Base-by-base conservation (phyloP, 2,329 filamentous ascomycete genomes). In the Blastomyces emzantsi region DNA sequence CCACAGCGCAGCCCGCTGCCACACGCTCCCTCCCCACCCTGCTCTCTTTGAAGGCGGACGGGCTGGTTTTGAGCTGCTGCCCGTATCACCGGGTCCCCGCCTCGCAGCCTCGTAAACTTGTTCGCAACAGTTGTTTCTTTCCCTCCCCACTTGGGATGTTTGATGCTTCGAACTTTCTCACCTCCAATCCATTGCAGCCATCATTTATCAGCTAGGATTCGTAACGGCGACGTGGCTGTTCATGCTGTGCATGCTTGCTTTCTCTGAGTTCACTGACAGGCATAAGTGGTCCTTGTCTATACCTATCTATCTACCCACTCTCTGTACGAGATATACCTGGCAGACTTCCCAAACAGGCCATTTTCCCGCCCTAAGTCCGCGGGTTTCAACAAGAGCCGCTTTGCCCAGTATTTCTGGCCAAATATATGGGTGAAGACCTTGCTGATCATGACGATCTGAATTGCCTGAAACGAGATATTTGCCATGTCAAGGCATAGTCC, bases 361-460 rank as follows among this genome's bases (percentile, higher is more conserved):
- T 51, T 52, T 28, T 8, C 28, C 15, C 43, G 2, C 17, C 5
- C 15, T n/a, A 1, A n/a, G 17, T 4, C 8, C 5, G 17, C n/a
- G 19, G 19, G 45, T 8, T n/a, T n/a, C 7, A 22, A 11, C 45
- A n/a, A 19, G 19, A 47, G 11, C 45, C 45, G 47, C n/a, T 28
- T 11, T 28, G 22, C 22, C 22, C 13, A 13, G 39, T 25, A 13
- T 41, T 41, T 58, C 8, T 39, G 55, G 55, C 36, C 2, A 11
- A 30, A 54, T 43, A 58, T 39, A 57, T n/a, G 8, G 30, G 15
- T 7, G 36, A 41, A 19, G 30, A 13, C 30, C 33, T 33, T 57
- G 55, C 33, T 57, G 33, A 41, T 41, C 55, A 22, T 57, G 55
- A 57, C 30, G 55, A 57, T 57, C 55, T 4, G 17, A 57, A 41